Evolutionary conservation across 1,284 basidiomycete genomes (phyloP).

Genomic region (Microbotryum violaceum): DNA sequence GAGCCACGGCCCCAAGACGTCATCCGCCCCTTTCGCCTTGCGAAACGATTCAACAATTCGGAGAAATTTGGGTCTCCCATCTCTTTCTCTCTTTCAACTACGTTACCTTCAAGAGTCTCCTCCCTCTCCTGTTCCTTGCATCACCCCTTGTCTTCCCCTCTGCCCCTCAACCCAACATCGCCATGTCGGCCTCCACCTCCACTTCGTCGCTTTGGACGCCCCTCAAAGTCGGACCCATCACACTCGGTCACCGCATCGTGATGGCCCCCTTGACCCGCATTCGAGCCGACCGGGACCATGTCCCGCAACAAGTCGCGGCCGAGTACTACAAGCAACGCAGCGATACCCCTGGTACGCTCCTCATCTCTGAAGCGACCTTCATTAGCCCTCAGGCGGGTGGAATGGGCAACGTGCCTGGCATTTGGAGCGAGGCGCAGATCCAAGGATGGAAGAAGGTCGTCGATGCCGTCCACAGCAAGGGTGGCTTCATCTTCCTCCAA

Average conservation of each 20-base stretch:
- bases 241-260: slow-evolving; percentile 47
- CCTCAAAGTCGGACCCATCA: slow-evolving; percentile 43
- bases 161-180: neutral
- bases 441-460: slow-evolving; percentile 47
- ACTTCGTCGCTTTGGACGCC: slow-evolving; percentile 45
- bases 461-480: slow-evolving; percentile 46
- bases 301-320: slow-evolving; percentile 32
- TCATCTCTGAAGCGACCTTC: slow-evolving; percentile 49
- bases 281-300: slow-evolving; percentile 38
- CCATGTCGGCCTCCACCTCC: neutral
- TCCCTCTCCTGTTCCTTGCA: neutral
- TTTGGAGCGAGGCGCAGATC: slow-evolving; percentile 48
- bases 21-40: neutral
- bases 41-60: neutral
- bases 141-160: neutral
- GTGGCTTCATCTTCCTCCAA: slow-evolving; percentile 47
- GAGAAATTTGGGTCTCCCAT: neutral
- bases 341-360: slow-evolving; percentile 45
- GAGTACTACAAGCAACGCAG: slow-evolving; percentile 49
- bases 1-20: neutral
- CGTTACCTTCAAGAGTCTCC: neutral
- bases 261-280: slow-evolving; percentile 48
- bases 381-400: slow-evolving; percentile 40
- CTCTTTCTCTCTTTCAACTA: neutral
- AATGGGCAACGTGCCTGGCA: slow-evolving; percentile 43